Base-by-base conservation (phyloP, 75 land plant species). In the Picea sitchensis region DNA sequence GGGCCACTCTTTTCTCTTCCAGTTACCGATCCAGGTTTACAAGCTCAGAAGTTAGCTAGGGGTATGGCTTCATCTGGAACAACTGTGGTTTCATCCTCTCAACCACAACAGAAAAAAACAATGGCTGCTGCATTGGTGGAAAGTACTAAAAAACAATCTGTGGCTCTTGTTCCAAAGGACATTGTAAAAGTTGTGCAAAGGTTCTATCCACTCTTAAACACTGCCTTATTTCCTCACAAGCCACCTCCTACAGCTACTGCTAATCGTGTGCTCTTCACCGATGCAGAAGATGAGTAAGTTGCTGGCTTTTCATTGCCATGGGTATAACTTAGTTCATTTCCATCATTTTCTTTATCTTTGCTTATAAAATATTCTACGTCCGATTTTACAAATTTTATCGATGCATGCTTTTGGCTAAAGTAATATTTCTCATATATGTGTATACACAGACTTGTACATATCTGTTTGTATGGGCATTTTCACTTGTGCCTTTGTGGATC, bases 201-300 rank as follows among this genome's bases (percentile, higher is more conserved):
- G 79, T 98, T 98, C 77, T 76, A 73, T 60, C 84, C 89, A 17
- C 54, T 91, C 23, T 95, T 98, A 59, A 93, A 98, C 82, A 73
- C 85, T 31, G 85, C 90, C 17, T 78, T 98, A 60, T 95, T 88
- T 84, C 99, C 99, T 5, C 94, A 89, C 73, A 93, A 93, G 88
- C 94, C 99, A 81, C 99, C 99, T 13, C 89, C 94, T 72, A 78
- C 85, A 20, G 61, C 96, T 79, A 81, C 91, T 58, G 92, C 90
- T 8, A 98, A 90, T 77, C 90, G 99, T 58, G 84, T 93, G 76
- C 94, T 98, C 76, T 98, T 98, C 76, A 98, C 99, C 68, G 98
- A 95, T 84, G 84, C 96, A 75, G 99, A 98, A 78, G 99, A 98
- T 83, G 95, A 92, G 99, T 93, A 79, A 87, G 92, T 90, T 77